Evolutionary conservation across 2,329 filamentous ascomycete species (phyloP).

Genomic region (Epichloe sp.): DNA sequence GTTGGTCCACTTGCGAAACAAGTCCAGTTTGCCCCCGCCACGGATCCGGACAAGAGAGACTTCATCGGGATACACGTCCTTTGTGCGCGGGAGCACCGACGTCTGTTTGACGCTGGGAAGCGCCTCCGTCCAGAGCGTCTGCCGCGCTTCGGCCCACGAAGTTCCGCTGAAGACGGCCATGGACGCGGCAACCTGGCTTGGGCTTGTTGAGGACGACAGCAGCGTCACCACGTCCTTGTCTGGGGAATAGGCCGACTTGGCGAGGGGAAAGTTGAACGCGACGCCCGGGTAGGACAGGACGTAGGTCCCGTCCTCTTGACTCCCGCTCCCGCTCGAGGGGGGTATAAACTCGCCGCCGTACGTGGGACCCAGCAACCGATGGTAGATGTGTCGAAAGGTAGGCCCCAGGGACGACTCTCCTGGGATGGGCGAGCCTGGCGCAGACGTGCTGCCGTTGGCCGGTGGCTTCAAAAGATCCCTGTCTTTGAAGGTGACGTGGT

Average conservation of each 20-base stretch:
- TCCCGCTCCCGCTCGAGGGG: conserved; percentile 38
- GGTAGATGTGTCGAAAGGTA: conserved; percentile 80
- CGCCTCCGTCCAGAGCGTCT: conserved; percentile 60
- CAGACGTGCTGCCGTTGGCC: conserved; percentile 20
- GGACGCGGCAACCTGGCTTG: conserved; percentile 62
- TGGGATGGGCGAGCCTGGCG: conserved; percentile 20
- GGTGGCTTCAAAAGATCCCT: conserved; percentile 68
- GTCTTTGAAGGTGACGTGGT: conserved; percentile 65
- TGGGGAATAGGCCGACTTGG: conserved; percentile 60
- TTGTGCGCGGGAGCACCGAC: conserved; percentile 53
- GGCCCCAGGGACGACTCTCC: conserved; percentile 41
- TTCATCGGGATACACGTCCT: conserved; percentile 77
- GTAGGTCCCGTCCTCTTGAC: conserved; percentile 55
- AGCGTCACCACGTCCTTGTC: conserved; percentile 73
- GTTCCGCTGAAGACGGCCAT: conserved; percentile 87
- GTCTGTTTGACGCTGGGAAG: conserved; percentile 64
- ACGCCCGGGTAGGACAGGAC: conserved; percentile 90
- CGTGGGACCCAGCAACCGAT: conserved; percentile 82
- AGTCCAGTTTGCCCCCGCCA: conserved; percentile 65
- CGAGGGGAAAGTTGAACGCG: conserved; percentile 79
- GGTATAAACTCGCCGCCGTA: conserved; percentile 86
- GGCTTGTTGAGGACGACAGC: conserved; percentile 64
- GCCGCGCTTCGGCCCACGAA: conserved; percentile 77
- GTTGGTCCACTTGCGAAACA: conserved; percentile 58
- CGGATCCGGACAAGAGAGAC: conserved; percentile 68